Evolutionary conservation across 2,329 filamentous ascomycete genomes (phyloP).

Genomic region (Fusarium sublunatum): DNA sequence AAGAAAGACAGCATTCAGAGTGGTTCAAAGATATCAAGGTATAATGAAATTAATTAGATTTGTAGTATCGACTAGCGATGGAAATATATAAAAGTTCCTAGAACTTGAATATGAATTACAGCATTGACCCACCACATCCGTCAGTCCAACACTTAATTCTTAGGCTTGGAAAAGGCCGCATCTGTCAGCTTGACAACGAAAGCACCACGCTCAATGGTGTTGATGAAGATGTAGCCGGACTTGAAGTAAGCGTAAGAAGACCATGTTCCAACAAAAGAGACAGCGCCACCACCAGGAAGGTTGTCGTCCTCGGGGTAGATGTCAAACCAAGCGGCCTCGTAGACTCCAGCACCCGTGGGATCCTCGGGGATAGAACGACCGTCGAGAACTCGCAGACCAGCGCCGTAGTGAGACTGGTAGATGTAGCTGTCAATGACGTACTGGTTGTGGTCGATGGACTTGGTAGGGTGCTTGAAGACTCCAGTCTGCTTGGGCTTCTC

Average conservation of each 20-base stretch:
- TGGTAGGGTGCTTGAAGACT: conserved; percentile 54
- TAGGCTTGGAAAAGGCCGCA: conserved; percentile 16
- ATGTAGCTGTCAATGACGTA: conserved; percentile 58
- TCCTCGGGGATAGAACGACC: conserved; percentile 52
- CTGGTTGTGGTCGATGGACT: conserved; percentile 62
- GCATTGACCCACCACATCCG: not conserved
- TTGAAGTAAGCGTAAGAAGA: conserved; percentile 61
- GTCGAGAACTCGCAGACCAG: conserved; percentile 59
- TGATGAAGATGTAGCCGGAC: conserved; percentile 62
- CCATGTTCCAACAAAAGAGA: conserved; percentile 60
- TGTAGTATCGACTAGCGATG: not conserved
- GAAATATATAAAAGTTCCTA: not conserved
- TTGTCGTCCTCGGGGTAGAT: conserved; percentile 63
- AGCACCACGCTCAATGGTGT: conserved; percentile 63
- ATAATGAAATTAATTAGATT: no score
- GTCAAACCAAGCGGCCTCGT: conserved; percentile 62
- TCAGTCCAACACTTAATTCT: conserved; percentile 4
- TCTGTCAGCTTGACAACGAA: conserved; percentile 57
- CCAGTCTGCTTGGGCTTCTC: conserved; percentile 58
- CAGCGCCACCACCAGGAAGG: conserved; percentile 51
- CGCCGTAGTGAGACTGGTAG: conserved; percentile 64
- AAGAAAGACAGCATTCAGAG: no score
- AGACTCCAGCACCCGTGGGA: conserved; percentile 58
- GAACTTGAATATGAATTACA: not conserved
- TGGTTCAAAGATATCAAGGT: no score